These are phyloP conservation scores for Saccharomyces uvarum DNA, from an alignment of 1,139 yeast genomes.

Conservation along the genomic window DNA sequence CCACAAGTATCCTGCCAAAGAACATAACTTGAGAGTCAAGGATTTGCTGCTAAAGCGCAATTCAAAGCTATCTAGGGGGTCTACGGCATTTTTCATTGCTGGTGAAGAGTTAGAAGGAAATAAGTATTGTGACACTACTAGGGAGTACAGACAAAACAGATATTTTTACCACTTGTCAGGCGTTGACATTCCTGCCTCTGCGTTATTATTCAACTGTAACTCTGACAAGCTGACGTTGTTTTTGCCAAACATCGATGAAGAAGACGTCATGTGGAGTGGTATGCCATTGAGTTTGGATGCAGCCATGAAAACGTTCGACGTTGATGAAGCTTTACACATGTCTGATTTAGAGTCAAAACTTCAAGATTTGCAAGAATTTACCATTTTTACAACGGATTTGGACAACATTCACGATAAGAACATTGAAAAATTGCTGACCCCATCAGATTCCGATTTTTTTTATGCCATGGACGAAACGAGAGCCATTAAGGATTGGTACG, in stretches of 20 bases:
- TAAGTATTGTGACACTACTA: conserved; percentile 74
- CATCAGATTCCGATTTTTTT: conserved; percentile 45
- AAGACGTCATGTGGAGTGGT: conserved; percentile 96
- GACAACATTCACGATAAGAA: conserved; percentile 27
- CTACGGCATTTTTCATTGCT: conserved; percentile 48
- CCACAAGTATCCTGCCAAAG: conserved; percentile 61
- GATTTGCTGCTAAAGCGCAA: conserved; percentile 4
- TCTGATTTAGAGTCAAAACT: conserved; percentile 39
- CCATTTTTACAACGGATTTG: conserved; percentile 37
- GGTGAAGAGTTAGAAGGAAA: conserved; percentile 57
- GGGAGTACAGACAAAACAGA: conserved; percentile 79
- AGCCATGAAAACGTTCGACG: conserved; percentile 61
- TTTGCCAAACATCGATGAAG: conserved; percentile 75
- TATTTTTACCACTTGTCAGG: conserved; percentile 86
- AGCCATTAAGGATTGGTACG: conserved; percentile 74
- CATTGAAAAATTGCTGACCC: conserved; percentile 35
- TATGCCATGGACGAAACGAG: conserved; percentile 83
- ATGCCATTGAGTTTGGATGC: conserved; percentile 64
- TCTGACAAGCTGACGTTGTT: conserved; percentile 58
- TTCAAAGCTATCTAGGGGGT: conserved; percentile 8
- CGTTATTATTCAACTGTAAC: conserved; percentile 50
- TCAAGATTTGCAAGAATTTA: conserved; percentile 18
- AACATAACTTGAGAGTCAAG: conserved; percentile 52
- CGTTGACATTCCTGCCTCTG: conserved; percentile 72
- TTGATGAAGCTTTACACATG: conserved; percentile 68